Percentiles rank a stretch among this genome's conserved stretches.
Evolutionary conservation across 805 yeast genomes (phyloP).

Genomic region (Yarrowia bubula): DNA sequence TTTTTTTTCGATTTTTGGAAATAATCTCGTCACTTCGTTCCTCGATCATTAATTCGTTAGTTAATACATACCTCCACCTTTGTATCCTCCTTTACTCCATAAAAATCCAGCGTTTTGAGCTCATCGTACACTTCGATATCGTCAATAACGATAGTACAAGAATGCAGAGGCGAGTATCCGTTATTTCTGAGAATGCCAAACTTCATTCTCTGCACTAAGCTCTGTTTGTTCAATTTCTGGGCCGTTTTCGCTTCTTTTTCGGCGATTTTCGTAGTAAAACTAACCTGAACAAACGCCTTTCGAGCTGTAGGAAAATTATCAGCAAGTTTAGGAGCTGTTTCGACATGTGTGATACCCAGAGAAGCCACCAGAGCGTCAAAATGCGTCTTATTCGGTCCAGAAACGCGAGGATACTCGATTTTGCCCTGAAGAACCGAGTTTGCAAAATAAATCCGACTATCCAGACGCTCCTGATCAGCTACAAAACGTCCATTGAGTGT

Average conservation of each 20-base stretch:
- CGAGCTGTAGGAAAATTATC: background rate
- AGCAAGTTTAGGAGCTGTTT: background rate
- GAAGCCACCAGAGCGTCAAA: background rate
- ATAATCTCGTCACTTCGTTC: too few relatives aligned
- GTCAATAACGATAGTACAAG: background rate
- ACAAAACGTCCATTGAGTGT: constrained; percentile 8
- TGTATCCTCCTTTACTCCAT: background rate
- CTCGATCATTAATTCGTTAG: too few relatives aligned
- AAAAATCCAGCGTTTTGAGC: constrained; percentile 16
- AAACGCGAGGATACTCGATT: background rate
- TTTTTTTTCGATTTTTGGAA: too few relatives aligned
- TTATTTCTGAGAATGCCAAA: background rate
- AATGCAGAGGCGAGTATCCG: background rate
- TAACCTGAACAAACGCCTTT: background rate
- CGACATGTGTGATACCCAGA: background rate
- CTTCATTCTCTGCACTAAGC: constrained; percentile 8
- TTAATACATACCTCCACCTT: background rate
- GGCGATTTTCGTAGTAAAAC: background rate
- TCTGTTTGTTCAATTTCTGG: background rate
- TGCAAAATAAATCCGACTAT: background rate
- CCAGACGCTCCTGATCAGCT: background rate
- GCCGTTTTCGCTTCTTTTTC: too few relatives aligned
- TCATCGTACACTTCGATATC: constrained; percentile 14
- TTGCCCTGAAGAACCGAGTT: constrained; percentile 1
- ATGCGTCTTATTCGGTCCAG: background rate